Conservation (phyloP, 768 basidiomycete genomes). For the Lactifluus pinguis region DNA sequence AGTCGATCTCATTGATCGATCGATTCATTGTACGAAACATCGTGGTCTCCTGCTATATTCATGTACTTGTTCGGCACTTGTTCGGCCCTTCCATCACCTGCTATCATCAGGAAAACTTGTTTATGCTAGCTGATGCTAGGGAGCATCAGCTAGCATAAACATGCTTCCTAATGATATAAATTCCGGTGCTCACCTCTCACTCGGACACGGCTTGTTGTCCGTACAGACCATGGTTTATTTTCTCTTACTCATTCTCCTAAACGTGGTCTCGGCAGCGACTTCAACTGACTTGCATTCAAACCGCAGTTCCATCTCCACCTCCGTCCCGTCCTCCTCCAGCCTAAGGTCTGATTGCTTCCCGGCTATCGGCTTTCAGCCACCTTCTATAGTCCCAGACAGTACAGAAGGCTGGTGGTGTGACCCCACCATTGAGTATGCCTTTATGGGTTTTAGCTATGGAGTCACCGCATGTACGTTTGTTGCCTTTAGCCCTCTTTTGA, state of each 20-base stretch:
- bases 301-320: not conserved
- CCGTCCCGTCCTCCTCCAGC: not conserved
- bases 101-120: too few species aligned
- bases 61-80: too few species aligned
- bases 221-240: not conserved
- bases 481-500: not conserved
- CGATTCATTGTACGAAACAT: too few species aligned
- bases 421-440: conserved; percentile 55
- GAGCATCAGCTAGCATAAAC: too few species aligned
- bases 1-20: too few species aligned
- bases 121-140: too few species aligned
- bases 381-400: conserved; percentile 34
- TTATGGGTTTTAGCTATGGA: conserved; percentile 72
- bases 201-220: not conserved
- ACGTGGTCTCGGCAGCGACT: not conserved
- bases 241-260: not conserved
- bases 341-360: conserved; percentile 28
- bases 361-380: conserved; percentile 45
- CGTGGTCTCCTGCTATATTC: too few species aligned
- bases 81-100: too few species aligned
- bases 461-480: conserved; percentile 46
- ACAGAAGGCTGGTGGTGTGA: conserved; percentile 44
- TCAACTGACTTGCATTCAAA: not conserved
- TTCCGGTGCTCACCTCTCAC: too few species aligned
- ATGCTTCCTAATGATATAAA: too few species aligned